phyloP scores from a whole-genome alignment of 2,329 filamentous ascomycete species.

The Karstenula rhodostoma region DNA sequence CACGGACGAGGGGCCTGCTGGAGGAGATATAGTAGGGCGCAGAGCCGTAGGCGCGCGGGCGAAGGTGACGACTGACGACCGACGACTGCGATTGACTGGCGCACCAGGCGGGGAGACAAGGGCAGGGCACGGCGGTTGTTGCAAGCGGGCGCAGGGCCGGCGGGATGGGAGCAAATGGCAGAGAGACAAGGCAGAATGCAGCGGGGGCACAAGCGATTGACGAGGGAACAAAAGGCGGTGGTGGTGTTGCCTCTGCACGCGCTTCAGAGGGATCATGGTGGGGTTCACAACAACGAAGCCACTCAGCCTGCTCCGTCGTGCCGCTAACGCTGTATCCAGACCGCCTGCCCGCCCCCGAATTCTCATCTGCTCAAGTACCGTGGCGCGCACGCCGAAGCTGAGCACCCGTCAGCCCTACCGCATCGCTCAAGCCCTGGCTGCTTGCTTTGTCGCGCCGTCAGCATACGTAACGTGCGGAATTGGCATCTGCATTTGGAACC shows the following conservation, averaged over 20 bases:
- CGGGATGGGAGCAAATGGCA: slow-evolving; percentile 24
- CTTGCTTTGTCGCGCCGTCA: not conserved
- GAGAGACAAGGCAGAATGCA: slow-evolving; percentile 23
- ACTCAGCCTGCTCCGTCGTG: not conserved
- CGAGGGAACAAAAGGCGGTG: slow-evolving; percentile 14
- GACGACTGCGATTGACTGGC: slow-evolving; percentile 28
- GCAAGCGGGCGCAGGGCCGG: slow-evolving; percentile 26
- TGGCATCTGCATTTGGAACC: not conserved
- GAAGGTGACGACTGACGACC: slow-evolving; percentile 39
- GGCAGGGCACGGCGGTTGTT: slow-evolving; percentile 32
- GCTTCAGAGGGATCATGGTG: slow-evolving; percentile 1
- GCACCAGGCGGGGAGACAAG: slow-evolving; percentile 19
- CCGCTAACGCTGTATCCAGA: not conserved
- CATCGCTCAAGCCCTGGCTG: not conserved
- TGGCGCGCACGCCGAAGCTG: not conserved
- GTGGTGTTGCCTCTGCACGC: slow-evolving; percentile 3
- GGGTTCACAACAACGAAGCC: not conserved
- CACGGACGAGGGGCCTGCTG: slow-evolving; percentile 26
- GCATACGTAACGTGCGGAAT: not conserved
- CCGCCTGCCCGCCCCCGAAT: not conserved
- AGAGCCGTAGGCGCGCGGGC: slow-evolving; percentile 38
- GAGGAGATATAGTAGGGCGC: slow-evolving; percentile 32
- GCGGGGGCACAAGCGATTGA: slow-evolving; percentile 27
- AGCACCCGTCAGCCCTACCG: not conserved
- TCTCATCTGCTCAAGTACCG: not conserved